Evolutionary conservation across 2,329 filamentous ascomycete genomes (phyloP), one percentile per base, ranked within the genome.

Genomic region (Xylariaceae sp.): DNA sequence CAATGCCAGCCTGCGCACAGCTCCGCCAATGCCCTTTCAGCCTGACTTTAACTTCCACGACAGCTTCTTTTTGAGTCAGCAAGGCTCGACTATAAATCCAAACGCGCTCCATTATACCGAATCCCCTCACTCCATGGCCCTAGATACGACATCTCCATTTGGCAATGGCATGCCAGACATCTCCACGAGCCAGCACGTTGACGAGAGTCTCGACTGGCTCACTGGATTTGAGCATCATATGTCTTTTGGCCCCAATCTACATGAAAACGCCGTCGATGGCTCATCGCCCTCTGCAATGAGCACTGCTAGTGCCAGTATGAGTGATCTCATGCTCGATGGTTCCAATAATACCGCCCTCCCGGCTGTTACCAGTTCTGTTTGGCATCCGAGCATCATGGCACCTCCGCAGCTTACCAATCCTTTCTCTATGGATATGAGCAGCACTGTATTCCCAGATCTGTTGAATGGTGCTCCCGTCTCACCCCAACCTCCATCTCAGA

Each of bases 281-380:
- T 97, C 94, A 9, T 97, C 94, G 11, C 94, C 94, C 13, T 97
- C 94, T 7, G 92, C 92, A 51, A 93, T 97, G 73, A 97, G 93
- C 77, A 96, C 90, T 49, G 90, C 90, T 60, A 97, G 92, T 75
- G 92, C 95, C 71, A 93, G 89, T 72, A 89, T 92, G 73, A 95
- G 90, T 74, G 94, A 97, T 72, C 86, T 92, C 61, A 92, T 96
- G 88, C 80, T 94, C 59, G 92, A 97, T 73, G 90, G 90, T 61
- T 85, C 84, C 44, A 88, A 87, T 73, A 85, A 87, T 65, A 80
- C 82, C 47, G 78, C 81, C 44, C 76, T 80, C 59, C 75, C 79
- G 17, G 75, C 78, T 2, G 77, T 78, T 56, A 77, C 81, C 53
- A 78, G 80, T 65, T 81, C 83, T 54, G 85, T 89, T 77, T 91